phyloP scores from a whole-genome alignment of 2,329 filamentous ascomycete species.

The Shiraia sp. region DNA sequence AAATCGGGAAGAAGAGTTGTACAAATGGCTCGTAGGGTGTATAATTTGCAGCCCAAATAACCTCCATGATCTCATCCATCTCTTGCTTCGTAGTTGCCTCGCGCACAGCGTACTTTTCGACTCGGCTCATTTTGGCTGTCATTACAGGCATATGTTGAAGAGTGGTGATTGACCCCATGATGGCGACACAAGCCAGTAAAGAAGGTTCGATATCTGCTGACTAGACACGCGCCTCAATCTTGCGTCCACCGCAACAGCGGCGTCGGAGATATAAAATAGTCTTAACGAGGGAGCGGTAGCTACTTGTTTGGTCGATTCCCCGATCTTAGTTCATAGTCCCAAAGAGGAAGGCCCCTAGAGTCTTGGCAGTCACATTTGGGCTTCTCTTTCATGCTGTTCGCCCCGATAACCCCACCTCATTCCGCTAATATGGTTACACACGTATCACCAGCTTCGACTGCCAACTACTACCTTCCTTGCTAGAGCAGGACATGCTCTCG shows the following conservation, averaged over 20 bases:
- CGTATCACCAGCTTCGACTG: slow-evolving; percentile 24
- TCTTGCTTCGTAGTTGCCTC: slow-evolving; percentile 32
- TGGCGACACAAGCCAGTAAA: slow-evolving; percentile 17
- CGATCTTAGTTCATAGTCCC: slow-evolving; percentile 15
- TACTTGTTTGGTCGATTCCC: slow-evolving; percentile 19
- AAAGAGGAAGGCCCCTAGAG: slow-evolving; percentile 30
- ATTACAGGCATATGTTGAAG: slow-evolving; percentile 11
- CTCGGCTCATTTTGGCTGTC: slow-evolving; percentile 13
- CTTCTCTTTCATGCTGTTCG: slow-evolving; percentile 16
- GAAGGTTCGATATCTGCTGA: slow-evolving; percentile 13
- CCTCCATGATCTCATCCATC: slow-evolving; percentile 34
- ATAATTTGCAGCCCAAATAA: slow-evolving; percentile 42
- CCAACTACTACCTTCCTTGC: slow-evolving; percentile 30
- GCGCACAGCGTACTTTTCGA: slow-evolving; percentile 23
- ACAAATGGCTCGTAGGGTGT: slow-evolving; percentile 40
- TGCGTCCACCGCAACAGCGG: slow-evolving; percentile 19
- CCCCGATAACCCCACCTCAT: slow-evolving; percentile 19
- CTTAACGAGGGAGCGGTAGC: slow-evolving; percentile 25
- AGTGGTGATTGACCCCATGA: slow-evolving; percentile 19
- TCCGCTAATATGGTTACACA: slow-evolving; percentile 22
- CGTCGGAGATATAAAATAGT: slow-evolving; percentile 28
- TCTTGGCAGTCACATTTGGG: slow-evolving; percentile 26
- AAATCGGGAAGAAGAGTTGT: slow-evolving; percentile 40
- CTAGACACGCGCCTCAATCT: slow-evolving; percentile 12
- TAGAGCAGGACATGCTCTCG: slow-evolving; percentile 11